Evolutionary conservation across 352 stramenopile species (phyloP).

Genomic region (Phytophthora tubulina): DNA sequence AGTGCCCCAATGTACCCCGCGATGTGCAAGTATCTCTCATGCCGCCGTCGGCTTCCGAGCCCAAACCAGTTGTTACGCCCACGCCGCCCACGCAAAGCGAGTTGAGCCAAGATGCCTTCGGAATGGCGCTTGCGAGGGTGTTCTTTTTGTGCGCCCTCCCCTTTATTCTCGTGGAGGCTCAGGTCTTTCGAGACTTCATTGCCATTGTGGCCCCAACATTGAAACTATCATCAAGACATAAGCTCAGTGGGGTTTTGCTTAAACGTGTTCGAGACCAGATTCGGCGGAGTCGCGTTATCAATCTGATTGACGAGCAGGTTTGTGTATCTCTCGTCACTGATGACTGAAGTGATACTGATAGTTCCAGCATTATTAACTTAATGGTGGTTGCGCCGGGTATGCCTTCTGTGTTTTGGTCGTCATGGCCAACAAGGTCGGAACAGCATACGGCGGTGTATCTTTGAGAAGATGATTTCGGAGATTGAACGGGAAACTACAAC

Average conservation of each 20-base stretch:
- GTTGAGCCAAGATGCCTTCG: constrained; percentile 10
- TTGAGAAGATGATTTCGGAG: too few relatives aligned
- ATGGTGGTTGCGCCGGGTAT: too few relatives aligned
- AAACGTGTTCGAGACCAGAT: too few relatives aligned
- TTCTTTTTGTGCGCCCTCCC: constrained; percentile 17
- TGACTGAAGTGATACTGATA: too few relatives aligned
- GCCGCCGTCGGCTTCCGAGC: background rate
- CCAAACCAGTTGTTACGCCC: background rate
- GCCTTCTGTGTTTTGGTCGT: too few relatives aligned
- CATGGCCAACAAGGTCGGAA: too few relatives aligned
- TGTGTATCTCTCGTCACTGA: too few relatives aligned
- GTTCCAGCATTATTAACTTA: too few relatives aligned
- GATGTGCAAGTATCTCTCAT: constrained; percentile 6
- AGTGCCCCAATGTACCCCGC: constrained; percentile 7
- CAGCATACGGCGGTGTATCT: too few relatives aligned
- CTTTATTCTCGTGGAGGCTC: constrained; percentile 13
- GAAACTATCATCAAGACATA: constrained; percentile 2
- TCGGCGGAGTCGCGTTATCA: too few relatives aligned
- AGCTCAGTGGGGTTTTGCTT: background rate
- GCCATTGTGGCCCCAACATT: constrained; percentile 2
- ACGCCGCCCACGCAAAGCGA: background rate
- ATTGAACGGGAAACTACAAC: too few relatives aligned
- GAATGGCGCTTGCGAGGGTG: background rate
- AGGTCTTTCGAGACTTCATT: constrained; percentile 14
- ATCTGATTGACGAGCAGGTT: too few relatives aligned